These are phyloP conservation scores for Iodosphaeria phyllophila DNA, from an alignment of 2,329 filamentous ascomycete species.

Conservation along the genomic window DNA sequence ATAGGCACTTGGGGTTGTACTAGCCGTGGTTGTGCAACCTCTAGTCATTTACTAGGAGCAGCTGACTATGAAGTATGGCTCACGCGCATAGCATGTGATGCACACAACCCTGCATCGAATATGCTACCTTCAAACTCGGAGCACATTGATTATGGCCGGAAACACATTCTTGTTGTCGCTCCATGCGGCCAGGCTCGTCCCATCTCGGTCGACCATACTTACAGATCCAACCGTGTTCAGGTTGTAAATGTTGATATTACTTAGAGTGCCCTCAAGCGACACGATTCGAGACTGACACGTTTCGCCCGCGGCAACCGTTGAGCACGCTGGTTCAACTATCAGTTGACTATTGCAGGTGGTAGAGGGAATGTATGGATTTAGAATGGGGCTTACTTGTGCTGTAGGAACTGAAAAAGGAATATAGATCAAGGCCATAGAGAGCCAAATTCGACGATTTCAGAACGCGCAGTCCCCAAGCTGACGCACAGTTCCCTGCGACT, in stretches of 20 bases:
- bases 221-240: slow-evolving; percentile 25
- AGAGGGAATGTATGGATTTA: slow-evolving; percentile 1
- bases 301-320: slow-evolving; percentile 14
- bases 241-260: slow-evolving; percentile 21
- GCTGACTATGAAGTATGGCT: neutral
- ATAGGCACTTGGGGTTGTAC: no score
- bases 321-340: slow-evolving; percentile 10
- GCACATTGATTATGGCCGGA: slow-evolving; percentile 13
- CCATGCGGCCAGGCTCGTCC: slow-evolving; percentile 12
- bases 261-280: slow-evolving; percentile 16
- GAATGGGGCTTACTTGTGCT: slow-evolving; percentile 20
- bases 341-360: no score
- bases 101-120: neutral
- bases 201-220: slow-evolving; percentile 18
- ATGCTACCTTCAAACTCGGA: slow-evolving; percentile 6
- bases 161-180: slow-evolving; percentile 14
- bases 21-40: no score
- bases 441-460: slow-evolving; percentile 29
- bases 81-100: neutral
- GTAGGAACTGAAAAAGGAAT: slow-evolving; percentile 41
- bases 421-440: slow-evolving; percentile 40
- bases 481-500: slow-evolving; percentile 19
- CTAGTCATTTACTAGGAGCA: no score
- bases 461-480: slow-evolving; percentile 41
- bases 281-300: slow-evolving; percentile 21